Base-by-base conservation (phyloP, 2,329 filamentous ascomycete genomes). In the Ambrosiella beaveri region DNA sequence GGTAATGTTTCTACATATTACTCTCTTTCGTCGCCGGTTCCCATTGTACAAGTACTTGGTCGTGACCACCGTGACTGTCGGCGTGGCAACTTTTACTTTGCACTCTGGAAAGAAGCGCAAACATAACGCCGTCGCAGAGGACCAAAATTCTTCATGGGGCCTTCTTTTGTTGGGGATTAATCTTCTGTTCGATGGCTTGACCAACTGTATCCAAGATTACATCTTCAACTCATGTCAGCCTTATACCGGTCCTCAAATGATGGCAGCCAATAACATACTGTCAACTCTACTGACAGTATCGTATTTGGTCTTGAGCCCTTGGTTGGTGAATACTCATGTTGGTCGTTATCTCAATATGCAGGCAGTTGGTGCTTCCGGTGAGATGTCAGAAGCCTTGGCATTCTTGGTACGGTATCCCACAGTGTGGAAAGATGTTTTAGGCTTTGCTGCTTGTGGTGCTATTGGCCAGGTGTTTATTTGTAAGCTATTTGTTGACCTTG, bases 1-100 rank as follows among this genome's bases (percentile, higher is more conserved):
- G 2, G 93, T 98, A 66, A 97, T 98, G 93, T 84, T 93, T 66
- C 78, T 98, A 45, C 91, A 98, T 74, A 81, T 97, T 66, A 91
- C 89, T 50, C 72, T 98, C 52, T 98, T 96, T 75, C 83, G 85
- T 61, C 86, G 85, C 66, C 78, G 84, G 53, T 98, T 96, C 70
- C 91, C 93, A 1, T 75, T 95, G 51, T 95, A 95, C 76, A 98
- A 98, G 74, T 98, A 98, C 73, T 78, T 86, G 47, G 93, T 98
- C 60, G 89, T 98, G 6, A 80, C 86, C 3, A 82, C 90, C 62
- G 93, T 98, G 11, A 98, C 93, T 0, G 78, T 85, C 7, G 93
- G 93, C 61, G 93, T 98, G 17, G 90, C 91, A 9, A 82, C 96
- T 55, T 98, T 98, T 72, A 98, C 93, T 1, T 77, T 98, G 52